Evolutionary conservation across 2,329 filamentous ascomycete genomes (phyloP).

Genomic region (Colletotrichum zoysiae): DNA sequence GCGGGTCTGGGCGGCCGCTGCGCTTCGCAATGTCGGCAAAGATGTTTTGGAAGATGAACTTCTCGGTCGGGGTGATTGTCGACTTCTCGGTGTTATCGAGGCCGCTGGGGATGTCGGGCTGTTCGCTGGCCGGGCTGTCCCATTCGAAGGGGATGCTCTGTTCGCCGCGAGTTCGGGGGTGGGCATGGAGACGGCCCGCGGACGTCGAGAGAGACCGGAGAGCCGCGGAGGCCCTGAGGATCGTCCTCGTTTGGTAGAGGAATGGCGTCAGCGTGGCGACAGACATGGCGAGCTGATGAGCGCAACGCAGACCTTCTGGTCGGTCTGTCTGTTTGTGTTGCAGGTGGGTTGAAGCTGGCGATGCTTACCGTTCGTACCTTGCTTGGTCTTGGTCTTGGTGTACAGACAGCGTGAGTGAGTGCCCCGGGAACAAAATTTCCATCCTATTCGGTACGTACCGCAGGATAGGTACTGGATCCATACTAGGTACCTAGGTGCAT

Average conservation of each 20-base stretch:
- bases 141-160: constrained; percentile 66
- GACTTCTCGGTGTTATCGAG: constrained; percentile 48
- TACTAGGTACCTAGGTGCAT: too few relatives aligned
- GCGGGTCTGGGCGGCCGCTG: constrained; percentile 48
- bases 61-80: constrained; percentile 71
- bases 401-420: too few relatives aligned
- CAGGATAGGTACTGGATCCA: too few relatives aligned
- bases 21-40: constrained; percentile 55
- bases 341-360: neutral
- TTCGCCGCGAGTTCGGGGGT: constrained; percentile 43
- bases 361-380: too few relatives aligned
- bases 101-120: constrained; percentile 43
- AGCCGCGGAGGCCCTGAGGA: constrained; percentile 54
- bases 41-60: constrained; percentile 71
- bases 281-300: constrained; percentile 53
- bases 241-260: constrained; percentile 78
- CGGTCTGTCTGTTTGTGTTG: too few relatives aligned
- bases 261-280: constrained; percentile 69
- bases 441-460: neutral
- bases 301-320: neutral
- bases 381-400: too few relatives aligned
- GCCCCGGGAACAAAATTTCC: neutral
- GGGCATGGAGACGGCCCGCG: constrained; percentile 30
- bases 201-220: constrained; percentile 41
- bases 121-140: constrained; percentile 48